Conservation (phyloP, 2,329 filamentous ascomycete genomes). For the Ceratocystis cubensis region DNA sequence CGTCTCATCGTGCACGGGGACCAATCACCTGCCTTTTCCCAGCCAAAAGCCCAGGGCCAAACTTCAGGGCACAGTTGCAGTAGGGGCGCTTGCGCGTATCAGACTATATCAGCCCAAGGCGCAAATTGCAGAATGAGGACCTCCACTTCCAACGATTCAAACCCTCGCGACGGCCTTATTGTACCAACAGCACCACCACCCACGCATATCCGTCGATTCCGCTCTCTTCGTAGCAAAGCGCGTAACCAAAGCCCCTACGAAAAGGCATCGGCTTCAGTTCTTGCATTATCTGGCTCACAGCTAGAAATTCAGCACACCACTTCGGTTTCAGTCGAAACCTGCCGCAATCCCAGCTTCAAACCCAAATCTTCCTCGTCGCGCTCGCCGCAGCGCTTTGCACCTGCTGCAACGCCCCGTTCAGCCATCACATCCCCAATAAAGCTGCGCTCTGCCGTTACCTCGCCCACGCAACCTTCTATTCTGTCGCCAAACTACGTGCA, state of each 20-base stretch:
- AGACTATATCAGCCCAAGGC: not conserved
- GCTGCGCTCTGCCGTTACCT: not conserved
- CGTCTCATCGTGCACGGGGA: constrained; percentile 4
- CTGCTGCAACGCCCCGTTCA: not conserved
- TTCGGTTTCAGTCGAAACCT: constrained; percentile 10
- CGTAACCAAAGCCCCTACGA: constrained; percentile 9
- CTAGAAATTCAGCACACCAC: constrained; percentile 19
- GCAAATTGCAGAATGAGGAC: not conserved
- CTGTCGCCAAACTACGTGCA: constrained; percentile 3
- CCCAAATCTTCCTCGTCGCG: not conserved
- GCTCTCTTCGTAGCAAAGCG: constrained; percentile 11
- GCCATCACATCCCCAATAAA: not conserved
- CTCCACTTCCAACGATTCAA: constrained; percentile 5
- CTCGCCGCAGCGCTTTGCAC: not conserved
- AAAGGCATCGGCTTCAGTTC: constrained; percentile 3
- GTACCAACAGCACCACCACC: constrained; percentile 5
- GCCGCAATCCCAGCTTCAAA: not conserved
- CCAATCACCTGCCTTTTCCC: not conserved
- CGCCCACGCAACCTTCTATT: not conserved
- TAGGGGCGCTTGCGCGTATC: not conserved
- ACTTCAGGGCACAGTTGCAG: not conserved
- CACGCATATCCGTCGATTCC: constrained; percentile 11
- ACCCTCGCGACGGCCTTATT: not conserved
- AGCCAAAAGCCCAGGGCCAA: not conserved
- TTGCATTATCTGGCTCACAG: not conserved